A percentile compares a stretch with the other conserved stretches of the same genome.
phyloP scores from a whole-genome alignment of 1,284 basidiomycete genomes.

The Cryptococcus amylolentus region DNA sequence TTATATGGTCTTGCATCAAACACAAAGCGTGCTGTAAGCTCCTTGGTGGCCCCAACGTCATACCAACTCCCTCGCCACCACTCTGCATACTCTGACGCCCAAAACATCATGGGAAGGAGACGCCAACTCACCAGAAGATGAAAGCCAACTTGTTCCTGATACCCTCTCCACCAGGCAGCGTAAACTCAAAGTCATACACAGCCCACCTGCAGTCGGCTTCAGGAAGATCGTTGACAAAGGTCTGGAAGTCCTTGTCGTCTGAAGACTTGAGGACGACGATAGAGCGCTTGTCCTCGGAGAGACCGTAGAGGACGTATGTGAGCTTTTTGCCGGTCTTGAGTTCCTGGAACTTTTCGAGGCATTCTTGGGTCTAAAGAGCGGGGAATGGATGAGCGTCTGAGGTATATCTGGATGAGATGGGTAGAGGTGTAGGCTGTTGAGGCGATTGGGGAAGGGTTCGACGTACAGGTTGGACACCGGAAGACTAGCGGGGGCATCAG shows the following conservation, averaged over 20 bases:
- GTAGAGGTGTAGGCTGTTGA: not conserved
- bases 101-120: not conserved
- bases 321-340: constrained; percentile 79
- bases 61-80: not conserved
- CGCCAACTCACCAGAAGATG: constrained; percentile 64
- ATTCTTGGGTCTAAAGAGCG: constrained; percentile 49
- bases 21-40: too few species aligned
- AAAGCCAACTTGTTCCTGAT: constrained; percentile 90
- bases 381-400: not conserved
- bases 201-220: constrained; percentile 78
- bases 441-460: not conserved
- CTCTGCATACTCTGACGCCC: not conserved
- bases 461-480: constrained; percentile 43
- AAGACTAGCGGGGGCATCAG: constrained; percentile 28
- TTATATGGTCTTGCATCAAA: too few species aligned
- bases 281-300: constrained; percentile 65
- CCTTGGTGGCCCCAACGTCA: not conserved
- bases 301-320: constrained; percentile 83
- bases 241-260: constrained; percentile 61
- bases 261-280: constrained; percentile 69
- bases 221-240: constrained; percentile 74
- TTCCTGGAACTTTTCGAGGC: constrained; percentile 64
- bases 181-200: constrained; percentile 87
- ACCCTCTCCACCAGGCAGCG: constrained; percentile 69
- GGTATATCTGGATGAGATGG: not conserved